These are phyloP conservation scores for Globisporangium recalcitrans DNA, from an alignment of 352 stramenopile genomes.

Conservation along the genomic window DNA sequence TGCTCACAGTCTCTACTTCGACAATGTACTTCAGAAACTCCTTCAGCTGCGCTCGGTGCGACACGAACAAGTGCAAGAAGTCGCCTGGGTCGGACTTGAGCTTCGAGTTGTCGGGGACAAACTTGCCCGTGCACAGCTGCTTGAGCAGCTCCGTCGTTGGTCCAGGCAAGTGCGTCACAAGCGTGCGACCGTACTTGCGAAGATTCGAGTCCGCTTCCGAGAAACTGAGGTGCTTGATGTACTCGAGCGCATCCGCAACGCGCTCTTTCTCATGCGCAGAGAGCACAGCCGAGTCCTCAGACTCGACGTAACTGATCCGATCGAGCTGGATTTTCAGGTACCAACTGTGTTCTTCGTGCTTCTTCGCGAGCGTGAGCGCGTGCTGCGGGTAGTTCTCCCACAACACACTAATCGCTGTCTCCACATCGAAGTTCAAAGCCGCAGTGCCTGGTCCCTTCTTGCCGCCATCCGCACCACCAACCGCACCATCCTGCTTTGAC, in stretches of 20 bases:
- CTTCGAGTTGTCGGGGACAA: conserved; percentile 41
- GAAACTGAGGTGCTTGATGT: conserved; percentile 86
- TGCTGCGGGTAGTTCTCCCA: conserved; percentile 91
- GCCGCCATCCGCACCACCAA: conserved; percentile 10
- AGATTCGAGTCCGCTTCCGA: conserved; percentile 83
- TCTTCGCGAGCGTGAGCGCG: conserved; percentile 85
- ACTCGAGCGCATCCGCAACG: conserved; percentile 86
- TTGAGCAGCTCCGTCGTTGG: conserved; percentile 89
- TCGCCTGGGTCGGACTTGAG: conserved; percentile 80
- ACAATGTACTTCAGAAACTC: conserved; percentile 89
- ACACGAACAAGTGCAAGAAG: conserved; percentile 92
- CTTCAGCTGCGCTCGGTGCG: conserved; percentile 83
- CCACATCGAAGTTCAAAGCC: conserved; percentile 84
- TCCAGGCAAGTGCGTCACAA: conserved; percentile 84
- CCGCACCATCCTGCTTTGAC: conserved; percentile 18
- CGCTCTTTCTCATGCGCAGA: conserved; percentile 75
- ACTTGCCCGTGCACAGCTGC: conserved; percentile 85
- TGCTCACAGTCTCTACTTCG: conserved; percentile 82
- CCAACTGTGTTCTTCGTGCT: conserved; percentile 88
- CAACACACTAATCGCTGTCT: conserved; percentile 90
- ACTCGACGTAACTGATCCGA: conserved; percentile 85
- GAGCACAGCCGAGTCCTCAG: conserved; percentile 57
- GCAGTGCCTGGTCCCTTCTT: conserved; percentile 26
- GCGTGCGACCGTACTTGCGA: conserved; percentile 83
- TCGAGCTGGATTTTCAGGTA: conserved; percentile 92